These are phyloP conservation scores for Cylindrotheca closterium DNA, from an alignment of 108 stramenopile species.

Conservation along the genomic window DNA sequence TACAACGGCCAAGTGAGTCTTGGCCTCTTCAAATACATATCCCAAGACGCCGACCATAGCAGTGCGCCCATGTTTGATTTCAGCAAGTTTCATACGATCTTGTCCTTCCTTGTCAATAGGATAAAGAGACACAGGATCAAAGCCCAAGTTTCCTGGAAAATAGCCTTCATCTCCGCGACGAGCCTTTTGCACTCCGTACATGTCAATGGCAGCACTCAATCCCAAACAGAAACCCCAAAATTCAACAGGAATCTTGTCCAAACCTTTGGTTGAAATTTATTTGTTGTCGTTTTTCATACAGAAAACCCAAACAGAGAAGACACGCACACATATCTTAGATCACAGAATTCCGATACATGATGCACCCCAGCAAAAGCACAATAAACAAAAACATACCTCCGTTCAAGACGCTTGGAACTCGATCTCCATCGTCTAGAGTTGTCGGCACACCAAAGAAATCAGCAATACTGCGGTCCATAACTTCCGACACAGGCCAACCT, in stretches of 20 bases:
- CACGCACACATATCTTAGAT: no score
- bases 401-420: conserved; percentile 73
- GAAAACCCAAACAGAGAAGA: neutral
- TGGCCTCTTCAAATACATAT: conserved; percentile 69
- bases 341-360: no score
- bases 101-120: conserved; percentile 52
- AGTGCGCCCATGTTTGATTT: conserved; percentile 85
- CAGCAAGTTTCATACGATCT: conserved; percentile 74
- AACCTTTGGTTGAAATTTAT: no score
- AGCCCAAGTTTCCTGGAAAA: conserved; percentile 79
- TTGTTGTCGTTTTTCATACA: no score
- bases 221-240: conserved; percentile 83
- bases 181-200: conserved; percentile 44
- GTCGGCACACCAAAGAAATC: conserved; percentile 43
- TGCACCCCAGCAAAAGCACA: no score
- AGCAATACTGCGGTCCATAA: conserved; percentile 68
- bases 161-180: conserved; percentile 32
- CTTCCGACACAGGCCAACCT: conserved; percentile 82
- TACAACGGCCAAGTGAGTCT: conserved; percentile 58
- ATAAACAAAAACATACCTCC: conserved; percentile 57
- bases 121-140: conserved; percentile 83
- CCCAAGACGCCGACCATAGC: conserved; percentile 77
- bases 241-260: conserved; percentile 58
- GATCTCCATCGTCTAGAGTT: conserved; percentile 53
- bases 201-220: conserved; percentile 71